Base-by-base conservation (phyloP, 1,139 yeast species). In the Yamadazyma triangularis region DNA sequence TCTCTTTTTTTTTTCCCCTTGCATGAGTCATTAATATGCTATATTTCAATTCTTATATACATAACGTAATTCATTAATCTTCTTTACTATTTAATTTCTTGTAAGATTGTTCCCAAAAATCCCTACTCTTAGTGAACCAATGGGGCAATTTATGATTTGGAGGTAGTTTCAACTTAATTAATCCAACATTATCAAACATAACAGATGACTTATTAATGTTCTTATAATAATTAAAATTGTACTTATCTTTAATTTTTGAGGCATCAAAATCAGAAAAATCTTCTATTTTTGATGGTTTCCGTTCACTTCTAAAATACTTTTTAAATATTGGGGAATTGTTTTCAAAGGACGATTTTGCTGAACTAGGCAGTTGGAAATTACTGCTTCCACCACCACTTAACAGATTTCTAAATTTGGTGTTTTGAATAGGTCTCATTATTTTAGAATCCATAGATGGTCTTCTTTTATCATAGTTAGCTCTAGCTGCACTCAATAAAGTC, bases 111-210 rank as follows among this genome's bases (percentile, higher is more conserved):
- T 79, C 82, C 93, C 93, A 84, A 38, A 64, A 51, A 39, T 76
- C 72, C 35, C 88, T 53, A 32, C 80, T 81, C 28, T 63, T 57
- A 13, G 64, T 60, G 45, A 83, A 83, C 95, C 95, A 86, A 2
- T 56, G 64, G 0, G 95, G 94, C 21, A 86, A 61, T 29, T 70
- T 64, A 18, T 63, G 58, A 34, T 78, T 85, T 3, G 70, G 61
- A 0, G 95, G 94, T 6, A 85, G 61, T 34, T 63, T 63, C 30
- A 82, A 57, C 40, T 60, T 65, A 8, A 70, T 55, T 21, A 58
- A 60, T 23, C 60, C 59, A 13, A 66, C 67, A 36, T 61, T 58
- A 28, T 60, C 68, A 40, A 53, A 63, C 21, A 50, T 51, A 26
- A 50, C 48, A 6, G 57, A 51, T 31, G 50, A 45, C 40, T 55